These are phyloP conservation scores for Botryosphaeria dothidea DNA, from an alignment of 2,329 filamentous ascomycete genomes.

Conservation along the genomic window DNA sequence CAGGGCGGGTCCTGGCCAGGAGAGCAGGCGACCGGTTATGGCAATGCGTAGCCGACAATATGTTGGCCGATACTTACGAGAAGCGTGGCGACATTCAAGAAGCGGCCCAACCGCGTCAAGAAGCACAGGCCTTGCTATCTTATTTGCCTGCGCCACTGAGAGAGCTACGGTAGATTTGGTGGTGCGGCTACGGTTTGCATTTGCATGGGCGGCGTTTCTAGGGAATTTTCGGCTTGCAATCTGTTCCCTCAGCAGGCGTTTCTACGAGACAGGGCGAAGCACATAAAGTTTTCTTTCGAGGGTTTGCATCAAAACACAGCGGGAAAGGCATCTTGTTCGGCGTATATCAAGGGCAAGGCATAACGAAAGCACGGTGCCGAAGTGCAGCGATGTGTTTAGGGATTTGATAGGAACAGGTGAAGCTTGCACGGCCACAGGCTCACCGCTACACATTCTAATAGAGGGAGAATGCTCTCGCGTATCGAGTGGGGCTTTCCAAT, in stretches of 20 bases:
- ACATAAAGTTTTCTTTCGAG: background rate
- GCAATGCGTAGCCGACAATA: constrained; percentile 70
- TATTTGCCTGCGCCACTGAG: constrained; percentile 29
- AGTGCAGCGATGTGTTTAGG: background rate
- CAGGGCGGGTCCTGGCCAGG: constrained; percentile 55
- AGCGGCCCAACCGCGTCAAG: constrained; percentile 47
- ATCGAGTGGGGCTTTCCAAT: background rate
- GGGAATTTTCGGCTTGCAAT: background rate
- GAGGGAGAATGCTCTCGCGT: background rate
- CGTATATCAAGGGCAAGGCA: background rate
- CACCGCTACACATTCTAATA: background rate
- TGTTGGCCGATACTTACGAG: constrained; percentile 74
- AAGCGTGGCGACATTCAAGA: constrained; percentile 65
- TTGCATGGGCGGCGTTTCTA: constrained; percentile 5
- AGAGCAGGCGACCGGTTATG: constrained; percentile 46
- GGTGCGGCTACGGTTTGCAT: background rate
- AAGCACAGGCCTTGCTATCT: constrained; percentile 36
- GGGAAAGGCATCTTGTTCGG: background rate
- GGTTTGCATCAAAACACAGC: background rate
- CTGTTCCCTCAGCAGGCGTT: background rate
- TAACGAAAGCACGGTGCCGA: background rate
- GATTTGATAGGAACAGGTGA: background rate
- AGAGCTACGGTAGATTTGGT: background rate
- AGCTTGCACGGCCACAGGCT: background rate
- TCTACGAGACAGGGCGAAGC: background rate